phyloP scores from a whole-genome alignment of 2,329 filamentous ascomycete species.

The Anthostomella pinea region DNA sequence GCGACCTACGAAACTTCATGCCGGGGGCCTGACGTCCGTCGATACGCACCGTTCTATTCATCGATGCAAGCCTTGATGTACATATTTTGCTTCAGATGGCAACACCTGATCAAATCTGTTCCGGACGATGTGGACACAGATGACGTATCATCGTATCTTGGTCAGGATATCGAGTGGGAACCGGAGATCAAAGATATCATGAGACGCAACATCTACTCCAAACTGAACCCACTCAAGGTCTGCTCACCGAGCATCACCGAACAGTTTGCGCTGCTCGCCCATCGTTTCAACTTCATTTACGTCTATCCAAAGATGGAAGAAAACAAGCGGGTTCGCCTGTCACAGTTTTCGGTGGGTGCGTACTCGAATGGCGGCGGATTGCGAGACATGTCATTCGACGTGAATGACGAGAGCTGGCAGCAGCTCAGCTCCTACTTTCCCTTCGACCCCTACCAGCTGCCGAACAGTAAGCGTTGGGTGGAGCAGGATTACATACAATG shows the following conservation, averaged over 20 bases:
- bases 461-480: slow-evolving; percentile 83
- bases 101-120: slow-evolving; percentile 71
- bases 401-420: slow-evolving; percentile 71
- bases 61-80: slow-evolving; percentile 87
- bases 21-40: slow-evolving; percentile 78
- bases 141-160: slow-evolving; percentile 57
- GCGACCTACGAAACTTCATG: slow-evolving; percentile 68
- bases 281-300: slow-evolving; percentile 84
- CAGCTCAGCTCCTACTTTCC: slow-evolving; percentile 95
- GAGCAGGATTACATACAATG: slow-evolving; percentile 80
- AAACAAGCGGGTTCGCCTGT: slow-evolving; percentile 85
- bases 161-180: slow-evolving; percentile 76
- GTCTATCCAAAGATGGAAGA: slow-evolving; percentile 83
- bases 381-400: slow-evolving; percentile 49
- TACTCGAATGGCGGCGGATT: slow-evolving; percentile 54
- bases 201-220: slow-evolving; percentile 75
- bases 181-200: slow-evolving; percentile 71
- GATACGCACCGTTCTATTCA: slow-evolving; percentile 82
- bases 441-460: slow-evolving; percentile 93
- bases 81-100: slow-evolving; percentile 98
- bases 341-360: slow-evolving; percentile 61
- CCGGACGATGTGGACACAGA: slow-evolving; percentile 61
- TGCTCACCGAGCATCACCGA: slow-evolving; percentile 87
- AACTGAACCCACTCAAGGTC: slow-evolving; percentile 92
- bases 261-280: slow-evolving; percentile 85